A percentile compares a stretch with the other conserved stretches of the same genome.
These are phyloP conservation scores for Plantago elongata DNA, from an alignment of 257 asterid species.

Conservation along the genomic window DNA sequence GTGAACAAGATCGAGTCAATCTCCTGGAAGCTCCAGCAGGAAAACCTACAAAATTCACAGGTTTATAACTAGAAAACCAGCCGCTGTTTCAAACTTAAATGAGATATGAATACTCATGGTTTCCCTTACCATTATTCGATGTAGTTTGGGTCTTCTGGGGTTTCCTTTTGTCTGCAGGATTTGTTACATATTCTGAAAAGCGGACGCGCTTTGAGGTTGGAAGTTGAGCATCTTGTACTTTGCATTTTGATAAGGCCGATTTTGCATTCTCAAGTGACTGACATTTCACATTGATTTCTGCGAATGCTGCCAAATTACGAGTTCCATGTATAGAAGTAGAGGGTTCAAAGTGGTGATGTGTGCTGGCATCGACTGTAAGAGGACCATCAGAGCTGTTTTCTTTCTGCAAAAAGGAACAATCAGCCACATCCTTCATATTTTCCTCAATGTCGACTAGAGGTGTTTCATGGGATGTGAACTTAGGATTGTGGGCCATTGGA, in stretches of 20 bases:
- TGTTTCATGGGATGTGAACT: conserved; percentile 26
- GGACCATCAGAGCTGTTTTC: conserved; percentile 26
- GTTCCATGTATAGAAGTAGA: conserved; percentile 25
- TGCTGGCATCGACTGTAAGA: conserved; percentile 18
- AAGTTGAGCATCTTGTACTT: conserved; percentile 24
- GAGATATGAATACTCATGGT: conserved; percentile 17
- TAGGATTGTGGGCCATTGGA: conserved; percentile 21
- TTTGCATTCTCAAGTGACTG: conserved; percentile 24
- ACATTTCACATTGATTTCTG: conserved; percentile 26
- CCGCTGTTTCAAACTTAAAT: conserved; percentile 13
- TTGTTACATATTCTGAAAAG: conserved; percentile 40
- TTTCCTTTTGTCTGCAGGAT: conserved; percentile 24
- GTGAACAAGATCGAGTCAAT: conserved; percentile 29
- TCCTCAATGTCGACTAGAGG: conserved; percentile 17
- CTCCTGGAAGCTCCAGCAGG: conserved; percentile 35
- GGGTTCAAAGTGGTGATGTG: conserved; percentile 24
- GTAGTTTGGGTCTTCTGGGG: conserved; percentile 31
- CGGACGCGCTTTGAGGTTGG: conserved; percentile 47
- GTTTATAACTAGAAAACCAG: conserved; percentile 15
- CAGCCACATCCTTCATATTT: conserved; percentile 25
- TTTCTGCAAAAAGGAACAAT: conserved; percentile 23
- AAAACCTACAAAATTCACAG: conserved; percentile 41
- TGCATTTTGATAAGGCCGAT: conserved; percentile 19
- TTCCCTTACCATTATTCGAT: conserved; percentile 43
- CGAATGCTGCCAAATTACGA: conserved; percentile 23